A percentile compares a stretch with the other conserved stretches of the same genome.
Conservation (phyloP, 768 basidiomycete genomes). For the Panaeolus papilionaceus region DNA sequence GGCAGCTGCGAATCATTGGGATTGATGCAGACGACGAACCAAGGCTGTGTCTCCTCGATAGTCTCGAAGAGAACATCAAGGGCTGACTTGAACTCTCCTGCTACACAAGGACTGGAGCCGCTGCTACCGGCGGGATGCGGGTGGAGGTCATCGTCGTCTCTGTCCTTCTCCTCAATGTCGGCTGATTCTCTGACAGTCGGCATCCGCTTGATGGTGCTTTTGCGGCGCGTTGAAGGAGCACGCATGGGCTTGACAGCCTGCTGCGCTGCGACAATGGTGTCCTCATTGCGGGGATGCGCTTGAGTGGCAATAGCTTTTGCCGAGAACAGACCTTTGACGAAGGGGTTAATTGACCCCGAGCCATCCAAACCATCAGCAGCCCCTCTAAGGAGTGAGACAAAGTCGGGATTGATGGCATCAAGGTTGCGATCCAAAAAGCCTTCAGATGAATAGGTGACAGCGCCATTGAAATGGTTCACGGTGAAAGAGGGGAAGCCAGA, state of each 20-base stretch:
- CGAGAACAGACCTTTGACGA: constrained; percentile 90
- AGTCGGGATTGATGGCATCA: constrained; percentile 91
- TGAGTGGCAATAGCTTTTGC: constrained; percentile 90
- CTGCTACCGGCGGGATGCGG: constrained; percentile 36
- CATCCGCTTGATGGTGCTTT: constrained; percentile 71
- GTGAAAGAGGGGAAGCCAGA: constrained; percentile 88
- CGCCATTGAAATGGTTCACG: constrained; percentile 89
- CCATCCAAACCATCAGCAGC: constrained; percentile 64
- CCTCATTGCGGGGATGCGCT: constrained; percentile 91
- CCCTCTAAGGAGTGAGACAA: constrained; percentile 87
- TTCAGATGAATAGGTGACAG: constrained; percentile 92
- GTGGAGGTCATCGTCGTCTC: constrained; percentile 59
- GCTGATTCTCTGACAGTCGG: constrained; percentile 53
- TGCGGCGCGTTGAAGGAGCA: constrained; percentile 87
- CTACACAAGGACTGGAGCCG: constrained; percentile 66
- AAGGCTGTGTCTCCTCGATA: constrained; percentile 86
- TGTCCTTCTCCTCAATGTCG: constrained; percentile 55
- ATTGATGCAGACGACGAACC: constrained; percentile 93
- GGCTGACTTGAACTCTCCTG: constrained; percentile 87
- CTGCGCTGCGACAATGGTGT: constrained; percentile 94
- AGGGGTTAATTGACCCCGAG: constrained; percentile 86
- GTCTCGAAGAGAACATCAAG: constrained; percentile 88
- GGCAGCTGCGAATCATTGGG: constrained; percentile 96
- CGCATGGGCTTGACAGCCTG: constrained; percentile 95
- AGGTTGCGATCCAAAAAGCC: constrained; percentile 89